Percentiles rank a stretch among this genome's conserved stretches.
Conservation (phyloP, 176 grass and related monocot species). For the Alloteropsis semialata region DNA sequence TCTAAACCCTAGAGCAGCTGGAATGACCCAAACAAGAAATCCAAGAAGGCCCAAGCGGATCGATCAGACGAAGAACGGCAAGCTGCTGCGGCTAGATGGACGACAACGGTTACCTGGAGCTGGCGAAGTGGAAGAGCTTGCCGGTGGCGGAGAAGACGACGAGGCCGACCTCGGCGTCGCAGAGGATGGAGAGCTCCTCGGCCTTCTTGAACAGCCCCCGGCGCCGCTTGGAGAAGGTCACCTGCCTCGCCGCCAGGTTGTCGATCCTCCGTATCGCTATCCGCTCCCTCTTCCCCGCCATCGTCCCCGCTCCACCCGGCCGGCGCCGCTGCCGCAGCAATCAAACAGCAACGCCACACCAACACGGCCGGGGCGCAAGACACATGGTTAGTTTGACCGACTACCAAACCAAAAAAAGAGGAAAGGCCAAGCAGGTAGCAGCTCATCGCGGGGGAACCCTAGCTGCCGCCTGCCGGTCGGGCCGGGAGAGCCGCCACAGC, state of each 20-base stretch:
- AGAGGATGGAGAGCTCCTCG: conserved; percentile 79
- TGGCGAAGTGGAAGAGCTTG: conserved; percentile 64
- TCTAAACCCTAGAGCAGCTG: background rate
- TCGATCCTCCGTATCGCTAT: conserved; percentile 75
- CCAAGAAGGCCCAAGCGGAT: background rate
- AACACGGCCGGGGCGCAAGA: background rate
- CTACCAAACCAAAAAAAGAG: background rate
- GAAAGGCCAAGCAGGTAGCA: background rate
- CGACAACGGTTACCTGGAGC: conserved; percentile 54
- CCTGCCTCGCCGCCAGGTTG: conserved; percentile 66
- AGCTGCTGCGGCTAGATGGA: too few relatives aligned
- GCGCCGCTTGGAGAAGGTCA: conserved; percentile 83
- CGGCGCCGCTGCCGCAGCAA: background rate
- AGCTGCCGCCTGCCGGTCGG: background rate
- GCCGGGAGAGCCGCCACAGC: background rate
- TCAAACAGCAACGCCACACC: background rate
- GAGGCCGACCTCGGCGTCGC: conserved; percentile 76
- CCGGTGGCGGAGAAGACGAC: conserved; percentile 78
- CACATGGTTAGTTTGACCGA: background rate
- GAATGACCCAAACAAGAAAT: background rate
- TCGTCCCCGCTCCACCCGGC: background rate
- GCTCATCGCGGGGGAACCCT: conserved; percentile 19
- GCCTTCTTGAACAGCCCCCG: conserved; percentile 88
- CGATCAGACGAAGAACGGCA: background rate
- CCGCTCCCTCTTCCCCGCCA: conserved; percentile 71